A percentile compares a stretch with the other conserved stretches of the same genome.
Conservation (phyloP, 202 grass and related monocot species). For the Carex sylvatica region DNA sequence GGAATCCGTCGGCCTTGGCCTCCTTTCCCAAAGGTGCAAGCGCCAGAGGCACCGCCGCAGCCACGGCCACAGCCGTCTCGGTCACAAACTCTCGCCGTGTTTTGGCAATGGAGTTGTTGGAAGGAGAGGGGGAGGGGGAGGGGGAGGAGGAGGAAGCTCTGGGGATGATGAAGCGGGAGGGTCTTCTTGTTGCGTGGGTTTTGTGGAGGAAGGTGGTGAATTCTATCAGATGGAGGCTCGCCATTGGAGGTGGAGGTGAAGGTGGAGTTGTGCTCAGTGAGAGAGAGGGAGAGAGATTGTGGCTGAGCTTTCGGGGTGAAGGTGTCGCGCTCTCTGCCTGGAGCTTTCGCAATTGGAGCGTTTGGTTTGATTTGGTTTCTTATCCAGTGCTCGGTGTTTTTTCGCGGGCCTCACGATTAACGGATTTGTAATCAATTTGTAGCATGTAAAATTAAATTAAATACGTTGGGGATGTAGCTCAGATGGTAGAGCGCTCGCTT, state of each 20-base stretch:
- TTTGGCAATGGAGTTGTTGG: neutral
- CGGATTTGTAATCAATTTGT: neutral
- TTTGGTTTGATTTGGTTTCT: neutral
- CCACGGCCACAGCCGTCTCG: conserved; percentile 30
- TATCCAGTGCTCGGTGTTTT: conserved; percentile 1
- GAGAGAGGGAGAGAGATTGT: neutral
- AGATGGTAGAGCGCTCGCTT: conserved; percentile 27
- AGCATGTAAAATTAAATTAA: no score
- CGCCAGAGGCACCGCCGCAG: conserved; percentile 25
- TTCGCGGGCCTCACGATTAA: conserved; percentile 17
- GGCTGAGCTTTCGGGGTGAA: conserved; percentile 7
- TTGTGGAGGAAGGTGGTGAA: conserved; percentile 39
- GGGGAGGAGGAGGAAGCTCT: no score
- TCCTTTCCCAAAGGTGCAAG: conserved; percentile 22
- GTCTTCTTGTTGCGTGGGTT: conserved; percentile 31
- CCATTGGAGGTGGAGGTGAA: conserved; percentile 42
- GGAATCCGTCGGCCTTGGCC: conserved; percentile 36
- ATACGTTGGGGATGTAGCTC: conserved; percentile 28
- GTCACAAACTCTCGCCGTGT: conserved; percentile 69
- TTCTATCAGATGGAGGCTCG: conserved; percentile 36
- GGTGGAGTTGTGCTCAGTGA: neutral
- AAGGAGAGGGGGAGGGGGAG: neutral
- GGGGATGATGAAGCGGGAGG: conserved; percentile 22
- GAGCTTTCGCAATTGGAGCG: conserved; percentile 13
- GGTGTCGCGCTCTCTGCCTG: conserved; percentile 11